phyloP scores from a whole-genome alignment of 78 protist species.

The Chrysochromulina tobinii region DNA sequence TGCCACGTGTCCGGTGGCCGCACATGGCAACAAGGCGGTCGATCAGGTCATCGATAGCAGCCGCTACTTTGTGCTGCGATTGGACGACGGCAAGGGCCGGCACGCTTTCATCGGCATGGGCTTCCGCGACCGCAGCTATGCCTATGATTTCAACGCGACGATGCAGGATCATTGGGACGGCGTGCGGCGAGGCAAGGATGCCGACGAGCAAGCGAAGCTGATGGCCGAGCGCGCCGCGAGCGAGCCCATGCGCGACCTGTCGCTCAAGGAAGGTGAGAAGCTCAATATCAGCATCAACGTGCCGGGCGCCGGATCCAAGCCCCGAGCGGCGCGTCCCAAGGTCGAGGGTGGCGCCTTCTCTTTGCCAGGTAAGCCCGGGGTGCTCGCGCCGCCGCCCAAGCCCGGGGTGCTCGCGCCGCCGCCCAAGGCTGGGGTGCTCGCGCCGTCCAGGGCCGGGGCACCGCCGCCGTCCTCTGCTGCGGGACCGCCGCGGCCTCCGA shows the following conservation, averaged over 20 bases:
- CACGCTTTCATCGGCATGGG: constrained; percentile 84
- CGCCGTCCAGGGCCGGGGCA: not conserved
- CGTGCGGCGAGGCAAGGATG: not conserved
- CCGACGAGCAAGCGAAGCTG: not conserved
- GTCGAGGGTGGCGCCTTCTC: not conserved
- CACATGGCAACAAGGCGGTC: constrained; percentile 3
- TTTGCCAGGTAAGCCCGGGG: not conserved
- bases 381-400: not conserved
- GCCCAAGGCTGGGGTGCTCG: not conserved
- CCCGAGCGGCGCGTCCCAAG: no score
- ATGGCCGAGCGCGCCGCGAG: not conserved
- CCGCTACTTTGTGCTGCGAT: constrained; percentile 63
- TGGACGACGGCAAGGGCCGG: constrained; percentile 56
- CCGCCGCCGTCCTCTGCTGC: not conserved
- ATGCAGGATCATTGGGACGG: not conserved
- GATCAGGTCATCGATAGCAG: constrained; percentile 55
- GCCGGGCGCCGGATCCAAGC: not conserved
- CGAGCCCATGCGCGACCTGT: not conserved
- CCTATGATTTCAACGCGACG: constrained; percentile 26
- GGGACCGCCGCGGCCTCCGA: not conserved
- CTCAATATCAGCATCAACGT: not conserved
- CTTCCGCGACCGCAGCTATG: constrained; percentile 56
- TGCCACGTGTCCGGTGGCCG: constrained; percentile 52
- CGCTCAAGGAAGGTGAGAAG: constrained; percentile 4
- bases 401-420: not conserved